phyloP scores from a whole-genome alignment of 2,329 filamentous ascomycete genomes.

The Monascus ruber region DNA sequence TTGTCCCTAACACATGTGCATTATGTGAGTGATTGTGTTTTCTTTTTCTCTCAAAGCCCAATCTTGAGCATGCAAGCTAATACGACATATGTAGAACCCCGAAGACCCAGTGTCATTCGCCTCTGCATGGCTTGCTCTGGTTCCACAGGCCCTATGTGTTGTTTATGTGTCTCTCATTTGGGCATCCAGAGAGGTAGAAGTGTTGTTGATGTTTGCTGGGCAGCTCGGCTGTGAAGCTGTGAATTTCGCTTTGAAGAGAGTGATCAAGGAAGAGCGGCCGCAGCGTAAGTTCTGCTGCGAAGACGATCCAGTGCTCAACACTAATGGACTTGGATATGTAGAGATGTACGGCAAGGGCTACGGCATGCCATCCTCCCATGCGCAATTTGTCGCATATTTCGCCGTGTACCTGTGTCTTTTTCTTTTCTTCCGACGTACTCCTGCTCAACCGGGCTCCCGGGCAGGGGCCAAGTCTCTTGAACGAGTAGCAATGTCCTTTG shows the following conservation, averaged over 20 bases:
- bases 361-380: slow-evolving; percentile 92
- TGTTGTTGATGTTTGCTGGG: slow-evolving; percentile 79
- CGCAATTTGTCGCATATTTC: slow-evolving; percentile 91
- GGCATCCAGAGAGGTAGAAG: slow-evolving; percentile 81
- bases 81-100: slow-evolving; percentile 55
- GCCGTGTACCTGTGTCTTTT: slow-evolving; percentile 74
- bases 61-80: background rate
- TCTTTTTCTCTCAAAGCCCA: too few species aligned
- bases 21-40: slow-evolving; percentile 54
- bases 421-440: slow-evolving; percentile 66
- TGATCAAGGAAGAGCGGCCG: slow-evolving; percentile 86
- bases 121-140: slow-evolving; percentile 86
- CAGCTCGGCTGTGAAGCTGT: slow-evolving; percentile 84
- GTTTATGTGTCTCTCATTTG: slow-evolving; percentile 83
- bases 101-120: slow-evolving; percentile 71
- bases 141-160: slow-evolving; percentile 83
- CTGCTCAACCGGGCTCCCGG: slow-evolving; percentile 36
- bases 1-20: slow-evolving; percentile 92
- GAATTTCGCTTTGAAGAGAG: slow-evolving; percentile 79
- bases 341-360: slow-evolving; percentile 81
- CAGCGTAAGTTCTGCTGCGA: slow-evolving; percentile 43
- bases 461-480: slow-evolving; percentile 36
- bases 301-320: background rate
- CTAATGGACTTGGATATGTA: slow-evolving; percentile 13
- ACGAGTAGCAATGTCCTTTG: slow-evolving; percentile 46